Percentiles rank a stretch among this genome's conserved stretches.
phyloP scores from a whole-genome alignment of 805 yeast species.

The Cyberlindnera euphorbiae region DNA sequence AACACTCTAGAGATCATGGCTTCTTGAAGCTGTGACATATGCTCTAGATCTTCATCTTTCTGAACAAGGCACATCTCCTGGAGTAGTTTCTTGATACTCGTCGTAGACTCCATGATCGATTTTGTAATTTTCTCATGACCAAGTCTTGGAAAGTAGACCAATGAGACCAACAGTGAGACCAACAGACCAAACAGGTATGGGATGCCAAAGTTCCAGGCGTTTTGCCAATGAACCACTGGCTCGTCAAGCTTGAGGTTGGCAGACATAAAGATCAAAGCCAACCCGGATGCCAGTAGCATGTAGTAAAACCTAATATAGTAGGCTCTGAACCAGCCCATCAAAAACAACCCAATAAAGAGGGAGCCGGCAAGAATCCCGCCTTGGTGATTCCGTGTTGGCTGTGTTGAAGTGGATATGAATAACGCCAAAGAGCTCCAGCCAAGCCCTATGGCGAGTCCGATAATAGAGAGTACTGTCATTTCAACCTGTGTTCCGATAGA shows the following conservation, averaged over 20 bases:
- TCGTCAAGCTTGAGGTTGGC: constrained; percentile 25
- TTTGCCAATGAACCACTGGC: constrained; percentile 28
- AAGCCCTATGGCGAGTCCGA: constrained; percentile 38
- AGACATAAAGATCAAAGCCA: constrained; percentile 32
- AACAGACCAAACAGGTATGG: constrained; percentile 42
- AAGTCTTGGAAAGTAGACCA: constrained; percentile 34
- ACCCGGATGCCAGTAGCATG: constrained; percentile 31
- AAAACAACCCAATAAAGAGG: constrained; percentile 32
- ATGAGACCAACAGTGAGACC: constrained; percentile 32
- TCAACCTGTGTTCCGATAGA: constrained; percentile 44
- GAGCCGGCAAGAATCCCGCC: constrained; percentile 44
- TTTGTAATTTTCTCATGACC: constrained; percentile 33
- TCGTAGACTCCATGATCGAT: constrained; percentile 24
- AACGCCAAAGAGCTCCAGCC: constrained; percentile 43
- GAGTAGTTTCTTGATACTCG: constrained; percentile 25
- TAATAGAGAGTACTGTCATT: constrained; percentile 34
- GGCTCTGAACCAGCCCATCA: constrained; percentile 39
- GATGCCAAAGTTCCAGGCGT: constrained; percentile 38
- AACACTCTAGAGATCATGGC: constrained; percentile 30
- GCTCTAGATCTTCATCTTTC: constrained; percentile 14
- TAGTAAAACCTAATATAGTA: constrained; percentile 37
- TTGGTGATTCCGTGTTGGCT: constrained; percentile 36
- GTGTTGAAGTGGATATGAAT: constrained; percentile 36
- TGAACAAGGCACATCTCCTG: constrained; percentile 6
- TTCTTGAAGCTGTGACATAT: constrained; percentile 23